Evolutionary conservation across 2,329 filamentous ascomycete genomes (phyloP), one percentile per base, ranked within the genome.

Genomic region (Botryotinia narcissicola): DNA sequence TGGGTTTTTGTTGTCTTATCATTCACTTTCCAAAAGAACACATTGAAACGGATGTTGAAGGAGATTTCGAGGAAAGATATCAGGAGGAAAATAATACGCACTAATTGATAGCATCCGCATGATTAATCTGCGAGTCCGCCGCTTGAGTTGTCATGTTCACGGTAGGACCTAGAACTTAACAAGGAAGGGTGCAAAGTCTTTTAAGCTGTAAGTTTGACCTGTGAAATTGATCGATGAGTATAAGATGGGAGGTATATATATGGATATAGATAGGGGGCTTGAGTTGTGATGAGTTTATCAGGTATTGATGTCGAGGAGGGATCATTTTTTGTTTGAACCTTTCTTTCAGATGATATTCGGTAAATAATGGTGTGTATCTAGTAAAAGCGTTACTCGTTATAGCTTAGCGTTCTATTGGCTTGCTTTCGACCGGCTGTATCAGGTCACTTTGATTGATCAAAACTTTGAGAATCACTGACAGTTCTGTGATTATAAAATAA

Each of bases 41-140:
- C 7, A 57, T 18, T 35, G 51, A 14, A 61, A 5, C n/a, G 29
- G 32, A 9, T 22, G 12, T 22, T 51, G 16, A 29, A 14, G 51
- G 59, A n/a, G 35, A 20, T n/a, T 6, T 61, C 25, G n/a, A 42
- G 57, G 25, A n/a, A 12, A 18, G 51, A 57, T 18, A 54, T 54
- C 14, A 54, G n/a, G n/a, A 29, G 14, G 51, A 6, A 54, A 5
- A 29, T 9, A 57, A 69, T 54, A 66, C 70, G 32, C 29, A 72
- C 70, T 72, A 72, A n/a, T 48, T 32, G 35, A 72, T 72, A 44
- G 70, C 61, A 57, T 67, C 70, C 48, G 61, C 61, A 7, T 72
- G 70, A 57, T 72, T 72, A n/a, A 72, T 72, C 16, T 72, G 46
- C 10, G 70, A 64, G 46, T 72, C 70, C 29, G 61, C 40, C 35